A percentile compares a stretch with the other conserved stretches of the same genome.
These are phyloP conservation scores for Colletotrichum coccodes DNA, from an alignment of 2,329 filamentous ascomycete genomes.

Conservation along the genomic window DNA sequence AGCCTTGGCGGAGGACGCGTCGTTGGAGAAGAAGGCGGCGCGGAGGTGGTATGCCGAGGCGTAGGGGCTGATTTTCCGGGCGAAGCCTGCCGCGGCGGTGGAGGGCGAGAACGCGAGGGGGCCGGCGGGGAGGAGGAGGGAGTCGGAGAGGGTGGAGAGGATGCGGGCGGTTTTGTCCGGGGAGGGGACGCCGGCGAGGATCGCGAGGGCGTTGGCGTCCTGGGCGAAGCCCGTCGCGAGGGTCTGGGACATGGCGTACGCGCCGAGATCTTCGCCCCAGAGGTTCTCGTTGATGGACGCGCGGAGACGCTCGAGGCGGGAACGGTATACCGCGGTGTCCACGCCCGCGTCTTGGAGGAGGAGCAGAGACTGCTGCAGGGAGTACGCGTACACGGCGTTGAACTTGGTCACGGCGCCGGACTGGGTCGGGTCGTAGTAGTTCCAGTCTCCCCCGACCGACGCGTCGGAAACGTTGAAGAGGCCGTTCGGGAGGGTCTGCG, in stretches of 20 bases:
- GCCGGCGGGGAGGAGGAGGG: conserved; percentile 30
- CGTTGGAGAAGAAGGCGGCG: conserved; percentile 36
- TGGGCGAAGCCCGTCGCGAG: conserved; percentile 38
- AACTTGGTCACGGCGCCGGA: conserved; percentile 43
- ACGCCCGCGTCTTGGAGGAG: conserved; percentile 36
- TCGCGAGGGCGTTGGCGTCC: conserved; percentile 44
- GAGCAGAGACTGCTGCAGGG: conserved; percentile 39
- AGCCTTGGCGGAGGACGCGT: conserved; percentile 15
- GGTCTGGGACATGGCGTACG: conserved; percentile 39
- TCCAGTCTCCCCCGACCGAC: conserved; percentile 45
- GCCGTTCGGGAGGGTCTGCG: conserved; percentile 37
- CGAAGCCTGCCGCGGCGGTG: conserved; percentile 32
- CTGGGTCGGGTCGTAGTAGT: conserved; percentile 46
- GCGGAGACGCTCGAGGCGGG: conserved; percentile 38
- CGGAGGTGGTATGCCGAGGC: conserved; percentile 43
- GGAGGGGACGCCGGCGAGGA: conserved; percentile 40
- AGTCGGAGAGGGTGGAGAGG: conserved; percentile 33
- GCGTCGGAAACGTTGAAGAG: conserved; percentile 41
- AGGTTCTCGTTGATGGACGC: conserved; percentile 38
- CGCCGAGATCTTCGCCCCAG: conserved; percentile 38
- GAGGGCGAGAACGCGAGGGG: conserved; percentile 37
- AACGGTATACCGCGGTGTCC: conserved; percentile 34
- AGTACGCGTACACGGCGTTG: conserved; percentile 44
- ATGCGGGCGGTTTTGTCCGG: neutral
- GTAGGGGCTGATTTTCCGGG: conserved; percentile 39